Evolutionary conservation across 768 basidiomycete species (phyloP).

Genomic region (Suillus tomentosus): DNA sequence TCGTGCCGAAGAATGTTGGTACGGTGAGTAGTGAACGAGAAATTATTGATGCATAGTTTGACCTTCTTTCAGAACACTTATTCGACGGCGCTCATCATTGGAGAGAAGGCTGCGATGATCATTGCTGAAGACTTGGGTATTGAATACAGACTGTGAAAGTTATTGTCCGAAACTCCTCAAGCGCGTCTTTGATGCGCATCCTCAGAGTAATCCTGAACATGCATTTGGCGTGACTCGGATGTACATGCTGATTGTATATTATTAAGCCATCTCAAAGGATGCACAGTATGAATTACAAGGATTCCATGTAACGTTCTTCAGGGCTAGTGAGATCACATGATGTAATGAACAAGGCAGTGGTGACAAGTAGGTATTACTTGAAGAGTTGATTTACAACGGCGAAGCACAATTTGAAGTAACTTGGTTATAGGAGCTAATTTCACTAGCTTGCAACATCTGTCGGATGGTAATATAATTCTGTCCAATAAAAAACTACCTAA

Average conservation of each 20-base stretch:
- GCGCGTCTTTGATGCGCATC: not conserved
- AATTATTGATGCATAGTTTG: not conserved
- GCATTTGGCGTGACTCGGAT: not conserved
- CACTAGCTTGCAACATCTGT: too few species aligned
- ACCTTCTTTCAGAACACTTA: conserved; percentile 39
- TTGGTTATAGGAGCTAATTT: too few species aligned
- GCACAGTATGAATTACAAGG: not conserved
- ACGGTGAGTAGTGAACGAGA: too few species aligned
- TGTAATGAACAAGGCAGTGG: too few species aligned
- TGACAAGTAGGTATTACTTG: too few species aligned
- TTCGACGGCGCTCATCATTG: conserved; percentile 46
- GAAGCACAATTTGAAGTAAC: too few species aligned
- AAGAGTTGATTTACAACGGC: too few species aligned
- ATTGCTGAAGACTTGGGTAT: conserved; percentile 55
- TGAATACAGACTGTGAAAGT: not conserved
- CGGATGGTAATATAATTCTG: not conserved
- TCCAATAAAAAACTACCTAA: not conserved
- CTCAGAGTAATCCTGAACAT: not conserved
- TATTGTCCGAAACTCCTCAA: not conserved
- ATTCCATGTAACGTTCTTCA: too few species aligned
- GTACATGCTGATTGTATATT: not conserved
- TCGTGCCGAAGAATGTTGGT: too few species aligned
- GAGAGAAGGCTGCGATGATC: conserved; percentile 63
- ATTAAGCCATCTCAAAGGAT: not conserved
- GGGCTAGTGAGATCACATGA: too few species aligned